Evolutionary conservation across 805 yeast genomes (phyloP), one percentile per base, ranked within the genome.

Genomic region (Suhomyces xylopsoci): DNA sequence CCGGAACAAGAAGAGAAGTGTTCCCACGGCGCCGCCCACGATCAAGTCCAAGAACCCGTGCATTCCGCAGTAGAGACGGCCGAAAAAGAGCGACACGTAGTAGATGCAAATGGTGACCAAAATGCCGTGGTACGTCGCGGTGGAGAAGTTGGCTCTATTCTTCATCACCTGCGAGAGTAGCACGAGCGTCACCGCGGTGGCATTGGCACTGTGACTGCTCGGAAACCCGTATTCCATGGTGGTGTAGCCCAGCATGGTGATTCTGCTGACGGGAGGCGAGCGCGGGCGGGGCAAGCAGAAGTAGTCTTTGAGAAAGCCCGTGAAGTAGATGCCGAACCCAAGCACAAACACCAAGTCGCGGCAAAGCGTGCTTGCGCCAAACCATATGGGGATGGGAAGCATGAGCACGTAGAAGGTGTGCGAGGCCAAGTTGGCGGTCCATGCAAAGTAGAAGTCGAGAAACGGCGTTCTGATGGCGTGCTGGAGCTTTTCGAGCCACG

Each of bases 171-270:
- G 48, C 51, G 59, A 53, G 8, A 58, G 50, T 38, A 73, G 63
- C 43, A 86, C 70, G 25, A 90, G 61, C 0, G 89, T 81, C 3
- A 89, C 96, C 0, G 90, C 87, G 0, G 96, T 84, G 5, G 97
- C 97, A 68, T 93, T 94, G 32, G 97, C 96, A n/a, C 93, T 80
- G 67, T 93, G 99, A 3, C 96, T 86, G 41, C 91, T 83, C 0
- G 98, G 99, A 61, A 92, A 90, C 3, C 99, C 99, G 67, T 93
- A 93, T 67, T 93, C 99, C 61, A 87, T 83, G 2, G 96, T 81
- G 0, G 98, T 94, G 58, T 90, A 89, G n/a, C 87, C 86, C 53
- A 92, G 85, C 83, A 93, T 80, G 8, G 98, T 91, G 59, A 93
- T 84, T 61, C 99, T 78, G 63, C 86, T 89, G 42, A 93, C 69